Conservation (phyloP, 805 yeast genomes). For the Lipomyces yamadae region DNA sequence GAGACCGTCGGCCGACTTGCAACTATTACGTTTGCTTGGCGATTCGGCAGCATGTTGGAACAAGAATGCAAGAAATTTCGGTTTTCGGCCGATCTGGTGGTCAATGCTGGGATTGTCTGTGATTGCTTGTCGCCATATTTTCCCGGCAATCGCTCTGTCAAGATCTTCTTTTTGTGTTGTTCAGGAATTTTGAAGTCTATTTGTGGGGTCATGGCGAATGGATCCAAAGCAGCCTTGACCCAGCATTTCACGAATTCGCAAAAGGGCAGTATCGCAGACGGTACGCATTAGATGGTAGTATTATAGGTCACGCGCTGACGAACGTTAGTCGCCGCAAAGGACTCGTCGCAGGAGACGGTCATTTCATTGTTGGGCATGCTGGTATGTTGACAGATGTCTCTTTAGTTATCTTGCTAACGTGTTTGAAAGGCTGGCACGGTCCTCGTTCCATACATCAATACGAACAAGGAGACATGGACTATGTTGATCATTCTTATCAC, state of each 20-base stretch:
- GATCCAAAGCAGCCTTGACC: conserved; percentile 48
- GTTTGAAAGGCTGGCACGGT: conserved; percentile 41
- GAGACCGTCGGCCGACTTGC: conserved; percentile 48
- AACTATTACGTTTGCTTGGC: conserved; percentile 48
- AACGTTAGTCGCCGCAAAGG: conserved; percentile 44
- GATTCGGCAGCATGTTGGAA: conserved; percentile 44
- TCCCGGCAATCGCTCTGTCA: conserved; percentile 34
- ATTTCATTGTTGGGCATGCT: conserved; percentile 47
- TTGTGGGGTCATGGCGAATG: conserved; percentile 49
- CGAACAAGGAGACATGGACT: conserved; percentile 41
- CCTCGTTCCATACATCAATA: conserved; percentile 39
- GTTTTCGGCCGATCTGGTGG: conserved; percentile 46
- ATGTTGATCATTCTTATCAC: conserved; percentile 40
- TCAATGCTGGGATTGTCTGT: conserved; percentile 45
- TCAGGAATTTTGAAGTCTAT: conserved; percentile 46
- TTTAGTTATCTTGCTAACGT: conserved; percentile 2
- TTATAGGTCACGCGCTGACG: background rate
- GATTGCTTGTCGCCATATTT: conserved; percentile 46
- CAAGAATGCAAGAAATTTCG: conserved; percentile 48
- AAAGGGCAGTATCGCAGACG: conserved; percentile 46
- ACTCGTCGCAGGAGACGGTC: conserved; percentile 48
- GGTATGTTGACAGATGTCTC: conserved; percentile 8
- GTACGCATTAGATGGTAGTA: conserved; percentile 1
- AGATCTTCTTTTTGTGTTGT: conserved; percentile 42
- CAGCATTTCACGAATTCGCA: conserved; percentile 47